phyloP scores from a whole-genome alignment of 805 yeast species.

The Clavispora vitiphila region DNA sequence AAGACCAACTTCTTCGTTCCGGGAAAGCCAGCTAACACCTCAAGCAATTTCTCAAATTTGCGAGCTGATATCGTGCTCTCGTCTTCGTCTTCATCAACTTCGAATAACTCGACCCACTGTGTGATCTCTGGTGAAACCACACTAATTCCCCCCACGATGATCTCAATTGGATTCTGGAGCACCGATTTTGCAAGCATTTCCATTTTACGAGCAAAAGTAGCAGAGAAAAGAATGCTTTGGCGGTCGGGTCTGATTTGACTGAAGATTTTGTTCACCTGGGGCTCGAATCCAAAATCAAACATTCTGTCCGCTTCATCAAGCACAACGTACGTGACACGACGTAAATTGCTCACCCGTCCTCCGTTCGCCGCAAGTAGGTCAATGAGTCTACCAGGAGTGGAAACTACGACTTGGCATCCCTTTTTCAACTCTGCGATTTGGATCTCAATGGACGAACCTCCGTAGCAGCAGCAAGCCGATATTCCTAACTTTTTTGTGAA shows the following conservation, averaged over 20 bases:
- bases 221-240: conserved; percentile 88
- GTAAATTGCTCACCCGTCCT: conserved; percentile 68
- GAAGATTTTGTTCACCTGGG: conserved; percentile 82
- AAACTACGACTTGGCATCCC: conserved; percentile 77
- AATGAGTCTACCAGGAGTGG: conserved; percentile 93
- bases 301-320: conserved; percentile 95
- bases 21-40: conserved; percentile 46
- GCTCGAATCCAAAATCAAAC: conserved; percentile 97
- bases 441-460: conserved; percentile 77
- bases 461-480: conserved; percentile 75
- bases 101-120: conserved; percentile 64
- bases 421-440: conserved; percentile 78
- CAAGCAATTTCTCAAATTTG: conserved; percentile 54
- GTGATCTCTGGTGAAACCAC: conserved; percentile 76
- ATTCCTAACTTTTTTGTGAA: conserved; percentile 51
- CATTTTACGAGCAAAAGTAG: conserved; percentile 83
- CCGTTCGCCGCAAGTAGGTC: conserved; percentile 80
- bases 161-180: conserved; percentile 62
- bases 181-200: conserved; percentile 68
- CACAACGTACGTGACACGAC: conserved; percentile 73
- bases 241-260: conserved; percentile 75
- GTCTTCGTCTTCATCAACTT: conserved; percentile 28
- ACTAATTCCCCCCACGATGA: conserved; percentile 74
- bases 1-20: conserved; percentile 65
- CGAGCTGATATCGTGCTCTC: conserved; percentile 5